Percentiles rank a stretch among this genome's conserved stretches.
phyloP scores from a whole-genome alignment of 2,329 filamentous ascomycete genomes.

The Phaeosphaeriaceae sp. region DNA sequence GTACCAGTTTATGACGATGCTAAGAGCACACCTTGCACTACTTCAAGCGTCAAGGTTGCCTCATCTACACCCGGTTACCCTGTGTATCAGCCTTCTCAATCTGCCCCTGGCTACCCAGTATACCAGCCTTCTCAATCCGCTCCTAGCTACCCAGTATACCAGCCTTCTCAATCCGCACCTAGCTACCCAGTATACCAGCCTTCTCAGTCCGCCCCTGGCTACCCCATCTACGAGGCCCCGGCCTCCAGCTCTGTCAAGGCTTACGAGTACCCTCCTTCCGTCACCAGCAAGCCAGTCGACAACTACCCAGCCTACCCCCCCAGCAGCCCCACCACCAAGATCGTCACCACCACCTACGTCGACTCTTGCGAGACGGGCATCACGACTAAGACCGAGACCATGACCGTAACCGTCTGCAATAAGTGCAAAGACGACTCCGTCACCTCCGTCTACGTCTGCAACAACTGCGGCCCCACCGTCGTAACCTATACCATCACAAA shows the following conservation, averaged over 20 bases:
- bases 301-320: constrained; percentile 5
- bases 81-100: not conserved
- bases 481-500: constrained; percentile 10
- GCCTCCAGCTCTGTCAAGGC: not conserved
- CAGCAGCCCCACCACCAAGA: constrained; percentile 1
- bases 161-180: not conserved
- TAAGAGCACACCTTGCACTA: constrained; percentile 3
- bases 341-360: constrained; percentile 7
- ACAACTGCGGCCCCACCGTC: constrained; percentile 6
- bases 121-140: not conserved
- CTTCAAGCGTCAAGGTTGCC: not conserved
- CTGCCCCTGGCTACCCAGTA: not conserved
- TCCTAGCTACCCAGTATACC: not conserved
- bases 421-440: constrained; percentile 8
- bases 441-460: constrained; percentile 7
- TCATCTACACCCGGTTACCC: constrained; percentile 1
- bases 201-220: not conserved
- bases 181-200: not conserved
- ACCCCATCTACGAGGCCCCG: constrained; percentile 3
- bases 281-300: constrained; percentile 1
- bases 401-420: constrained; percentile 5
- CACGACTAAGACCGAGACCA: constrained; percentile 7
- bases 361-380: constrained; percentile 7
- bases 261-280: constrained; percentile 5
- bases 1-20: not conserved